Conservation (phyloP, 2,329 filamentous ascomycete species). For the Penicillium sp. region DNA sequence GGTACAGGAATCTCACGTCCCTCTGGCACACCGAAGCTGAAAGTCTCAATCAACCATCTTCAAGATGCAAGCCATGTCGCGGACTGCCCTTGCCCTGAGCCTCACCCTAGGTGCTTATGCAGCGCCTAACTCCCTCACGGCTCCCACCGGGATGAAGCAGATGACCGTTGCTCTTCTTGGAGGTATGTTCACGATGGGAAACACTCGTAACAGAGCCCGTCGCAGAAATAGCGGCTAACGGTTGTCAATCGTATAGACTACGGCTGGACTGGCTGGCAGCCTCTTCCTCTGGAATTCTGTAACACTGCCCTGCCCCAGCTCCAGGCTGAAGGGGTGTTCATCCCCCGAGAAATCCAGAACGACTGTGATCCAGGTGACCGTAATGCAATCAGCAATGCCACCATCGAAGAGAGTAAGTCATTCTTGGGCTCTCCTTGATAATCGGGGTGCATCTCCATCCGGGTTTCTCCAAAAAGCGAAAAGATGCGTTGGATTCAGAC, state of each 20-base stretch:
- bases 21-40: too few relatives aligned
- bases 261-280: slow-evolving; percentile 22
- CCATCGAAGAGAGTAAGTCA: slow-evolving; percentile 14
- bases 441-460: too few relatives aligned
- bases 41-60: too few relatives aligned
- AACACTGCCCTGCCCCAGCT: slow-evolving; percentile 11
- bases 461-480: not conserved
- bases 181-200: not conserved
- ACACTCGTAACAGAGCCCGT: not conserved
- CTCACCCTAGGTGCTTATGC: slow-evolving; percentile 2
- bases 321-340: slow-evolving; percentile 12
- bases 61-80: slow-evolving; percentile 2
- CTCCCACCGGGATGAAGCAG: slow-evolving; percentile 3
- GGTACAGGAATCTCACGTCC: too few relatives aligned
- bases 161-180: slow-evolving; percentile 7
- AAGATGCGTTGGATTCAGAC: too few relatives aligned
- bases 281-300: slow-evolving; percentile 19
- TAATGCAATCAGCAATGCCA: slow-evolving; percentile 15
- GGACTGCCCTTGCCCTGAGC: slow-evolving; percentile 1
- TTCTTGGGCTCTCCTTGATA: not conserved
- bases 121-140: slow-evolving; percentile 6
- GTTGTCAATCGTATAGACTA: slow-evolving; percentile 8
- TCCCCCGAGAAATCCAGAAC: slow-evolving; percentile 18
- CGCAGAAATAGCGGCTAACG: not conserved
- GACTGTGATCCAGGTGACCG: slow-evolving; percentile 22